These are phyloP conservation scores for Camellia oleifera DNA, from an alignment of 179 eudicot genomes.

Conservation along the genomic window DNA sequence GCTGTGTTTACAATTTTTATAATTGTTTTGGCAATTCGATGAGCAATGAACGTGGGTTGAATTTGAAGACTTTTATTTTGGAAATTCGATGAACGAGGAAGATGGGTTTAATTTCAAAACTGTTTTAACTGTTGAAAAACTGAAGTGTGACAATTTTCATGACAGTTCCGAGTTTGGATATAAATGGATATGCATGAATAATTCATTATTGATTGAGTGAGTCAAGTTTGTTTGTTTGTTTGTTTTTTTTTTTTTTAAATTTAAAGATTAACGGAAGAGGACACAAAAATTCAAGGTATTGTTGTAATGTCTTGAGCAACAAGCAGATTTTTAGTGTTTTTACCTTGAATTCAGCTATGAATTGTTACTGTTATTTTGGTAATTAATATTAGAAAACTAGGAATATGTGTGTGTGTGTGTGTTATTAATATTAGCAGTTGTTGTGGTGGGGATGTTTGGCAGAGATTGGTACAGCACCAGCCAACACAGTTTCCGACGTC, in stretches of 20 bases:
- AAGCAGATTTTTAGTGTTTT: not conserved
- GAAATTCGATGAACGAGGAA: no score
- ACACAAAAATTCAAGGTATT: not conserved
- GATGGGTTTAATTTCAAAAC: no score
- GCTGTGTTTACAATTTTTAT: no score
- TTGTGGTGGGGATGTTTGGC: slow-evolving; percentile 5
- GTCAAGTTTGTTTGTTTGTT: not conserved
- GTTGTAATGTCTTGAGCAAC: not conserved
- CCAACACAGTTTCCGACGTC: slow-evolving; percentile 41
- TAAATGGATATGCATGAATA: not conserved
- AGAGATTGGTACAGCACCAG: slow-evolving; percentile 42
- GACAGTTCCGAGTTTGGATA: not conserved
- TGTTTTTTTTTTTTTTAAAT: no score
- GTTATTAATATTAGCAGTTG: not conserved
- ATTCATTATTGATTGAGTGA: not conserved
- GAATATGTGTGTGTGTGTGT: not conserved
- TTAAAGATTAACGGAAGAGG: not conserved
- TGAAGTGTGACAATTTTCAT: no score
- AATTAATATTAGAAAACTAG: not conserved
- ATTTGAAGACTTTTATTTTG: no score
- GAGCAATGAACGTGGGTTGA: no score
- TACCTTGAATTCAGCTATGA: not conserved
- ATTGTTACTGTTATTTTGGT: not conserved
- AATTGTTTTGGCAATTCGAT: no score
- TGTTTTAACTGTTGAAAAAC: no score